phyloP scores from a whole-genome alignment of 2,329 filamentous ascomycete genomes.

The Phaeosphaeria sp. region DNA sequence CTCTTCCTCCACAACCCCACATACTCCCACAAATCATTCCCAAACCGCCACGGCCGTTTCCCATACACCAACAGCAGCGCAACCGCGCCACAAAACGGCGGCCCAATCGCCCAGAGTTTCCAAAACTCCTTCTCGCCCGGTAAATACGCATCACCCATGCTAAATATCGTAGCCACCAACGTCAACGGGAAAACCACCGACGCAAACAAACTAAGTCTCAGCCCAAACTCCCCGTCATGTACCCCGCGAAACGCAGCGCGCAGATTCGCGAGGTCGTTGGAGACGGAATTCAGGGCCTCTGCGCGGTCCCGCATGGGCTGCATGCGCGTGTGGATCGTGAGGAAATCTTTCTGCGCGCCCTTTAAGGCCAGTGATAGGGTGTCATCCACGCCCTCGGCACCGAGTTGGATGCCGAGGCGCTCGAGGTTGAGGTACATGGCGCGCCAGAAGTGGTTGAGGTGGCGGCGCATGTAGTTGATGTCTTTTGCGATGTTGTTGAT shows the following conservation, averaged over 20 bases:
- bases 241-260: slow-evolving; percentile 25
- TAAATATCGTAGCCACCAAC: slow-evolving; percentile 8
- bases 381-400: neutral
- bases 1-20: neutral
- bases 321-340: slow-evolving; percentile 19
- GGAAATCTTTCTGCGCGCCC: slow-evolving; percentile 27
- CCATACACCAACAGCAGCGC: slow-evolving; percentile 3
- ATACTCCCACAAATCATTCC: slow-evolving; percentile 1
- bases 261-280: slow-evolving; percentile 23
- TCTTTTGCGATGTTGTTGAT: slow-evolving; percentile 18
- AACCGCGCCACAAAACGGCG: slow-evolving; percentile 13
- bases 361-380: slow-evolving; percentile 6
- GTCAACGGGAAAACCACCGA: neutral
- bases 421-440: slow-evolving; percentile 26
- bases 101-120: slow-evolving; percentile 27
- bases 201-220: slow-evolving; percentile 22
- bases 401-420: slow-evolving; percentile 15
- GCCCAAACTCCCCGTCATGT: slow-evolving; percentile 21
- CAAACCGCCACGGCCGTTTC: neutral
- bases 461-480: slow-evolving; percentile 25
- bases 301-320: slow-evolving; percentile 19
- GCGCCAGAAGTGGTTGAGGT: slow-evolving; percentile 22
- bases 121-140: slow-evolving; percentile 24
- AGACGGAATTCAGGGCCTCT: slow-evolving; percentile 19
- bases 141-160: slow-evolving; percentile 14